These are phyloP conservation scores for Calcarisporium arbuscula DNA, from an alignment of 2,329 filamentous ascomycete species.

Conservation along the genomic window DNA sequence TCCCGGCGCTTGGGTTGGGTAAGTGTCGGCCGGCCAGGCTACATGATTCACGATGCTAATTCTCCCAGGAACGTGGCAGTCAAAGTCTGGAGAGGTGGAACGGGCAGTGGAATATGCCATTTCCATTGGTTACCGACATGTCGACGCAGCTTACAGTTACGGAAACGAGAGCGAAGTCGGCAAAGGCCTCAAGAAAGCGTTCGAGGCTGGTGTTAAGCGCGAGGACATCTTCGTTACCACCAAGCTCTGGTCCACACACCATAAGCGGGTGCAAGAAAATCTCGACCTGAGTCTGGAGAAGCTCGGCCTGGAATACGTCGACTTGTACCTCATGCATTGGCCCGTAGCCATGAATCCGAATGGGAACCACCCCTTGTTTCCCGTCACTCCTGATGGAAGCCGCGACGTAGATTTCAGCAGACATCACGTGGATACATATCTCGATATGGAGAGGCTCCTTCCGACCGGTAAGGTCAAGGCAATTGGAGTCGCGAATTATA, in stretches of 20 bases:
- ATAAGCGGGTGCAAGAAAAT: conserved; percentile 60
- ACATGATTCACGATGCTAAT: too few species aligned
- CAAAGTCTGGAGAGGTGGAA: conserved; percentile 50
- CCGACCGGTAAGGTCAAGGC: conserved; percentile 49
- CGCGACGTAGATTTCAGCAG: conserved; percentile 65
- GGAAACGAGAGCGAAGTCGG: conserved; percentile 81
- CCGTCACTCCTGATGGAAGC: conserved; percentile 64
- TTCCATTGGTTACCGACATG: conserved; percentile 50
- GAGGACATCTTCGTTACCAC: conserved; percentile 78
- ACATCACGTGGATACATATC: conserved; percentile 72
- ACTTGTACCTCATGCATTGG: conserved; percentile 81
- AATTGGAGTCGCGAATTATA: conserved; percentile 55
- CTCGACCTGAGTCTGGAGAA: conserved; percentile 67
- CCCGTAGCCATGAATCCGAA: conserved; percentile 74
- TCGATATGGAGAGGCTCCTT: conserved; percentile 63
- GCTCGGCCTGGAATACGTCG: conserved; percentile 73
- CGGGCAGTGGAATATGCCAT: conserved; percentile 54
- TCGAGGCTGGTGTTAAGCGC: conserved; percentile 64
- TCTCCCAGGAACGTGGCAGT: conserved; percentile 66
- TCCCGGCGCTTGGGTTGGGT: conserved; percentile 60
- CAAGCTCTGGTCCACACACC: conserved; percentile 81
- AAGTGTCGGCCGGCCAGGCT: too few species aligned
- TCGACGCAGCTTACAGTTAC: conserved; percentile 73
- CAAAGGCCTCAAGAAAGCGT: conserved; percentile 66
- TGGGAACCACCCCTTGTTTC: conserved; percentile 68